Evolutionary conservation across 1,139 yeast species (phyloP), one percentile per base, ranked within the genome.

Genomic region (Candida sp.): DNA sequence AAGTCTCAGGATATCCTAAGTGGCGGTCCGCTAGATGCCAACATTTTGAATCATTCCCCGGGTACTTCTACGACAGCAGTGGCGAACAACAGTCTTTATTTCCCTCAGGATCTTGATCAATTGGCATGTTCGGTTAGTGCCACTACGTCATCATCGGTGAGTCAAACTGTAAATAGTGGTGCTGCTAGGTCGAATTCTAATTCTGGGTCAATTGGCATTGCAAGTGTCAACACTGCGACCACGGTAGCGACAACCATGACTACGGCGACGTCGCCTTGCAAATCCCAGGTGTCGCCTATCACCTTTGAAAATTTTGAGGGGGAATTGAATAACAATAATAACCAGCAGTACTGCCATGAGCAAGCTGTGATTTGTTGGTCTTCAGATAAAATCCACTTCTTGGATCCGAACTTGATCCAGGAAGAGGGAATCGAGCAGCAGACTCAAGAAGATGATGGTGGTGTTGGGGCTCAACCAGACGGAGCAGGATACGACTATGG

Each of bases 381-480:
- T 9, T 51, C 54, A 23, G 54, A 51, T 35, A 42, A 32, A 7
- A 25, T 39, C 2, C 49, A 51, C 31, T 51, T 51, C 26, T 43
- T 51, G 22, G 43, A 51, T 30, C 54, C 54, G 6, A 7, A 34
- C 7, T 30, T 43, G 12, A 44, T 50, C 35, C 44, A 50, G 31
- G 46, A 49, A 17, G 17, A 17, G 17, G 17, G 17, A 17, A 17
- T 17, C 17, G 17, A 17, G 17, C 17, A 17, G 17, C 17, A 17
- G 17, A 17, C 17, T 17, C 17, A 17, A 17, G 39, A 42, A 25
- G 41, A 46, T 6, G 39, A 26, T 5, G 30, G 23, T 12, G 45
- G 33, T 12, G 6, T 9, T 32, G 12, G 7, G 22, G 22, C 22
- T 34, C 8, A 34, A 12, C 12, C 12, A 7, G 23, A 26, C n/a